Conservation (phyloP, 139 green algal genomes). For the Yamagishiella unicocca region DNA sequence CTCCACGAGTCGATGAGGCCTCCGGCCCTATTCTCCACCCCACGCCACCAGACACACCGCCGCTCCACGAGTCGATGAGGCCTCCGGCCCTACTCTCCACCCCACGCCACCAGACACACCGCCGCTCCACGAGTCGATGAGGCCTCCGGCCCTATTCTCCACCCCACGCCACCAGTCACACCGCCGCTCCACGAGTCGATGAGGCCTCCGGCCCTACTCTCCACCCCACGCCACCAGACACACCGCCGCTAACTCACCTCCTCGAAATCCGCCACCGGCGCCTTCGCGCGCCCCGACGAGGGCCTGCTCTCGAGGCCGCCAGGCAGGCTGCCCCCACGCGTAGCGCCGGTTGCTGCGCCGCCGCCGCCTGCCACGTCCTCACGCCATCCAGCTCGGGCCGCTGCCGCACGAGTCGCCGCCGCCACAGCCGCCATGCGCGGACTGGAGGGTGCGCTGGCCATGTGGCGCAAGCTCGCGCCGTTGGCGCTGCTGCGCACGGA, state of each 20-base stretch:
- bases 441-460: background rate
- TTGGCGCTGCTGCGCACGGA: constrained; percentile 19
- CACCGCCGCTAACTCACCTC: constrained; percentile 3
- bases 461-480: background rate
- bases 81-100: too few relatives aligned
- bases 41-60: too few relatives aligned
- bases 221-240: too few relatives aligned
- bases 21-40: too few relatives aligned
- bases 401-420: constrained; percentile 1
- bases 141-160: too few relatives aligned
- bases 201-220: too few relatives aligned
- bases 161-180: too few relatives aligned
- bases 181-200: too few relatives aligned
- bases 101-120: too few relatives aligned
- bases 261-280: background rate
- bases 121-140: too few relatives aligned
- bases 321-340: background rate
- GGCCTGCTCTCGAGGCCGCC: background rate
- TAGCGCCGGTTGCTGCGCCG: background rate
- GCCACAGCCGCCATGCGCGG: background rate
- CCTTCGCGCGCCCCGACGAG: background rate
- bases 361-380: background rate
- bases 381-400: background rate
- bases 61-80: too few relatives aligned
- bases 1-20: too few relatives aligned